A percentile compares a stretch with the other conserved stretches of the same genome.
Evolutionary conservation across 2,329 filamentous ascomycete genomes (phyloP).

Genomic region (Gliomastix tumulicola): DNA sequence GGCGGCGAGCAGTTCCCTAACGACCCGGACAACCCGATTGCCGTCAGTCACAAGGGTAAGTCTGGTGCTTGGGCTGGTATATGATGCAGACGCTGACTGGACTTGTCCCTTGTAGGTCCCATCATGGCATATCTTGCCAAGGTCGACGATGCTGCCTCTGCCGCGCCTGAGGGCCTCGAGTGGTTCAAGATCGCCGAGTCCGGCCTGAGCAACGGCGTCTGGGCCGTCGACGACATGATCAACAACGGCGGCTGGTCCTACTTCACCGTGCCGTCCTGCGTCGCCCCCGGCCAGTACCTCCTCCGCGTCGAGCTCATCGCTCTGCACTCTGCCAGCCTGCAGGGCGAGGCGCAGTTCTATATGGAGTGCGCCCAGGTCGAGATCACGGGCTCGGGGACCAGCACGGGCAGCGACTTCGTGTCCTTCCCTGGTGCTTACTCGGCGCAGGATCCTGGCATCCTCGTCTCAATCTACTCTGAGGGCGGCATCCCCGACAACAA

Average conservation of each 20-base stretch:
- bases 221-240: conserved; percentile 32
- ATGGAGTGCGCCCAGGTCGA: conserved; percentile 13
- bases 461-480: conserved; percentile 24
- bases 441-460: conserved; percentile 16
- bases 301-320: conserved; percentile 21
- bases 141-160: conserved; percentile 22
- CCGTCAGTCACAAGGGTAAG: conserved; percentile 12
- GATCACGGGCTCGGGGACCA: conserved; percentile 10
- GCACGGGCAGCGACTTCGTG: conserved; percentile 12
- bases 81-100: neutral
- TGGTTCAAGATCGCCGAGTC: conserved; percentile 56
- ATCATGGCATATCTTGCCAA: conserved; percentile 57
- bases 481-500: conserved; percentile 28
- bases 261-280: conserved; percentile 10
- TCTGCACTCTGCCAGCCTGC: conserved; percentile 17
- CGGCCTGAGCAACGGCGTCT: conserved; percentile 37
- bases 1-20: conserved; percentile 42
- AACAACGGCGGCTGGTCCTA: conserved; percentile 30
- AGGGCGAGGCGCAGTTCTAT: conserved; percentile 23
- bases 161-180: conserved; percentile 25
- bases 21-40: conserved; percentile 47
- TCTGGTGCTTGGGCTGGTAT: neutral
- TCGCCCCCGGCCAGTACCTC: conserved; percentile 13
- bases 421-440: conserved; percentile 18
- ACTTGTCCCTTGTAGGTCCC: conserved; percentile 26